Evolutionary conservation across 352 stramenopile species (phyloP).

Genomic region (Hyaloperonospora brassicae): DNA sequence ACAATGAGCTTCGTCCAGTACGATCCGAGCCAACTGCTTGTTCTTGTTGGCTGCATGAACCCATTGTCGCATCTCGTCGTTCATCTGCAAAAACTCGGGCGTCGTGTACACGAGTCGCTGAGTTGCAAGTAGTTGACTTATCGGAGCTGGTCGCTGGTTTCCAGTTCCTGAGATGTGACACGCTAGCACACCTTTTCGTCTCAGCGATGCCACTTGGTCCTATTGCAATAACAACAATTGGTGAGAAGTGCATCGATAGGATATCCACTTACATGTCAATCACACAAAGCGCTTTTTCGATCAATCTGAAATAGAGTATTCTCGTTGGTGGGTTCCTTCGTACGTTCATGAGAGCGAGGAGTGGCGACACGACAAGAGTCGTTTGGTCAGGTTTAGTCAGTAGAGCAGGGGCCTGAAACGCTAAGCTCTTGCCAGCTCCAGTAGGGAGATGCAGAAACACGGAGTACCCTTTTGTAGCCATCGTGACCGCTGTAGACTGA

Average conservation of each 20-base stretch:
- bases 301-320: too few relatives aligned
- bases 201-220: constrained; percentile 67
- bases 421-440: constrained; percentile 71
- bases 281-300: too few relatives aligned
- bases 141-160: constrained; percentile 15
- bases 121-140: constrained; percentile 34
- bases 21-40: constrained; percentile 37
- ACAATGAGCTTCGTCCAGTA: constrained; percentile 76
- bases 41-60: constrained; percentile 20
- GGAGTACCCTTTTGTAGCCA: constrained; percentile 42
- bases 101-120: constrained; percentile 70
- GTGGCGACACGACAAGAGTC: constrained; percentile 67
- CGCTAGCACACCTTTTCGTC: constrained; percentile 43
- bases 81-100: constrained; percentile 68
- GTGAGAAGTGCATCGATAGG: too few relatives aligned
- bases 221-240: constrained; percentile 5
- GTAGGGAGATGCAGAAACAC: constrained; percentile 74
- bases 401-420: constrained; percentile 68
- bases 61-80: constrained; percentile 48
- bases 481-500: constrained; percentile 37
- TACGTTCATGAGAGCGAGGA: constrained; percentile 74
- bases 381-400: constrained; percentile 23
- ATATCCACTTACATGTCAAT: too few relatives aligned
- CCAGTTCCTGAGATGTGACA: constrained; percentile 38
- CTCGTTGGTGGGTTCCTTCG: not conserved